These are phyloP conservation scores for Mycosphaerelloides madeirae DNA, from an alignment of 2,329 filamentous ascomycete genomes.

Conservation along the genomic window DNA sequence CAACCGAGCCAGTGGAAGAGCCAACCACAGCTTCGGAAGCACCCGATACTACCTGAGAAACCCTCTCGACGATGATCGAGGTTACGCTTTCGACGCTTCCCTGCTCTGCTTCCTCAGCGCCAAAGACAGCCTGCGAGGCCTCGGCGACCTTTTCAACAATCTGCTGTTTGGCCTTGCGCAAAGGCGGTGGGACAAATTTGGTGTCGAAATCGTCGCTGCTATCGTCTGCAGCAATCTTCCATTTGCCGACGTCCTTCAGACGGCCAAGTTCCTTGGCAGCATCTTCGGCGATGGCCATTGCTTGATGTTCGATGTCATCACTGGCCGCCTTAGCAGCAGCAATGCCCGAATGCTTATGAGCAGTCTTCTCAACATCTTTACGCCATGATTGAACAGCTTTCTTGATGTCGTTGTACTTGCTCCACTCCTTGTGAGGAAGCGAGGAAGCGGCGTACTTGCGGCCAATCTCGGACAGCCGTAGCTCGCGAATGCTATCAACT, in stretches of 20 bases:
- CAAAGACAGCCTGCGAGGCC: constrained; percentile 34
- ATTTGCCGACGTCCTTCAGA: constrained; percentile 76
- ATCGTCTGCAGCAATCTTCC: constrained; percentile 76
- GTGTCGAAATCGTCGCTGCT: constrained; percentile 72
- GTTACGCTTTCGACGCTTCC: constrained; percentile 34
- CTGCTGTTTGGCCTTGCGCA: constrained; percentile 41
- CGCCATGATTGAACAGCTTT: constrained; percentile 80
- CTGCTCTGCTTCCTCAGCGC: constrained; percentile 27
- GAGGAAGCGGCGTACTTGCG: constrained; percentile 95
- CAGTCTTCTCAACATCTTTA: constrained; percentile 70
- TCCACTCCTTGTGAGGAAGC: constrained; percentile 95
- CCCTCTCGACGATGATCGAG: constrained; percentile 27
- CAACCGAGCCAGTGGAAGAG: constrained; percentile 41
- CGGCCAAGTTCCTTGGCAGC: constrained; percentile 74
- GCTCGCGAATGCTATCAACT: constrained; percentile 73
- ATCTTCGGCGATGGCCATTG: constrained; percentile 72
- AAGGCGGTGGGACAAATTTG: constrained; percentile 57
- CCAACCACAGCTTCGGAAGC: constrained; percentile 25
- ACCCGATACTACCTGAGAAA: constrained; percentile 27
- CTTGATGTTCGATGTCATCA: constrained; percentile 67
- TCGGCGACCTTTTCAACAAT: constrained; percentile 29
- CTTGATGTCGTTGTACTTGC: constrained; percentile 86
- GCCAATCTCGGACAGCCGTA: constrained; percentile 85
- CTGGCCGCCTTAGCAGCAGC: constrained; percentile 62
- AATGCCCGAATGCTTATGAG: constrained; percentile 65